These are phyloP conservation scores for Laburnicola sp. DNA, from an alignment of 2,329 filamentous ascomycete genomes.

Conservation along the genomic window DNA sequence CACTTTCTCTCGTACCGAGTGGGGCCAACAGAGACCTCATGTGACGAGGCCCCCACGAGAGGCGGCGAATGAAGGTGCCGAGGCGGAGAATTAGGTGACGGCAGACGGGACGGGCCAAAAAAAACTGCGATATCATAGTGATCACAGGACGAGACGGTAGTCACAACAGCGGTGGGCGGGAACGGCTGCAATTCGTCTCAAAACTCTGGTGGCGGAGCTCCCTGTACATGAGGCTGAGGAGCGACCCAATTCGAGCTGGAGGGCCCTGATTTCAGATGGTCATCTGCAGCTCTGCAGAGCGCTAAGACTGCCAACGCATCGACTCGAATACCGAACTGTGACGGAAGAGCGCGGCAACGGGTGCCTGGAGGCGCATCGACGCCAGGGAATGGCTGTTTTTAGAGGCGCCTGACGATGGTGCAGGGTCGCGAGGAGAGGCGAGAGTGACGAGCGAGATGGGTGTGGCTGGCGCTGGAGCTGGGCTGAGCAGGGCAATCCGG, in stretches of 20 bases:
- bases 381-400: conserved; percentile 34
- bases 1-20: conserved; percentile 4
- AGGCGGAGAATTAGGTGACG: conserved; percentile 30
- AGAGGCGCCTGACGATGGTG: conserved; percentile 32
- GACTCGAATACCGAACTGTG: conserved; percentile 38
- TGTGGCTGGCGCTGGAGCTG: conserved; percentile 14
- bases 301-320: conserved; percentile 46
- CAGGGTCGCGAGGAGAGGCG: conserved; percentile 16
- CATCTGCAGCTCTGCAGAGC: conserved; percentile 28
- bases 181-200: conserved; percentile 42
- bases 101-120: conserved; percentile 12
- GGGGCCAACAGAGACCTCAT: conserved; percentile 18
- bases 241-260: conserved; percentile 32
- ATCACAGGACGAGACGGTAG: conserved; percentile 31
- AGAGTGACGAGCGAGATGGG: conserved; percentile 6
- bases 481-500: conserved; percentile 25
- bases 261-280: conserved; percentile 40
- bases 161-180: conserved; percentile 42
- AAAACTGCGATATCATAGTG: conserved; percentile 26
- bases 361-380: conserved; percentile 39
- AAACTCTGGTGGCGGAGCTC: conserved; percentile 37
- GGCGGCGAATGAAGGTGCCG: conserved; percentile 31
- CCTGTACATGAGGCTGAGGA: conserved; percentile 43
- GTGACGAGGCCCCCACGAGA: conserved; percentile 34
- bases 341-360: conserved; percentile 37